Base-by-base conservation (phyloP, 306 rosid species). In the Morella rubra region DNA sequence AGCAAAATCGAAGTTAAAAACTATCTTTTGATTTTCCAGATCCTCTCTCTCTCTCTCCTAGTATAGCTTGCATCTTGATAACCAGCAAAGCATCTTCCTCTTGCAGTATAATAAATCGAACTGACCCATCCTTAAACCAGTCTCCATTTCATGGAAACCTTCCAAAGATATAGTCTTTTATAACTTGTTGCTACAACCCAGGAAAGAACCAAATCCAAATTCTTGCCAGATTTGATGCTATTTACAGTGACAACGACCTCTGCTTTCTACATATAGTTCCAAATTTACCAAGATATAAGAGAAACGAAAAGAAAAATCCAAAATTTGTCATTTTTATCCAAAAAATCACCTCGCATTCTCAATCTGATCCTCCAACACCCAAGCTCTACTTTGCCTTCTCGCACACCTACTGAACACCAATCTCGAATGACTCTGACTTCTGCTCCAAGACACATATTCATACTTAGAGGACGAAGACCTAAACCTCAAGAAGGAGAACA, bases 401-500 rank as follows among this genome's bases (percentile, higher is more conserved):
- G 81, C 80, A 70, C 80, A 83, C 81, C 98, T 78, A 46, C 83
- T 81, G 73, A 92, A 89, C 3, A 85, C 40, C 8, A 91, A 90
- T 72, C 85, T 84, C 54, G 85, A 82, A 7, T 44, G 76, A 64
- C 90, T 85, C 22, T 81, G 89, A 67, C 91, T 91, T 52, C 89
- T 81, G 42, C 81, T 80, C 24, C 79, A 41, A 4, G 93, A 72
- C 55, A 71, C 88, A 15, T 87, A 73, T 67, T 81, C 93, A 1
- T 92, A 81, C 71, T 66, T 69, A 46, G 84, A 73, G 3, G 51
- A 47, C 11, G 51, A 47, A 10, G 51, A 10, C 51, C 81, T 65
- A 46, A 93, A 87, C 42, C 96, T 90, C 45, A 86, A 82, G 58
- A 90, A 85, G 53, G 98, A 90, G 20, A 87, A 71, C 47, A 92